These are phyloP conservation scores for Chrysopogon serrulatus DNA, from an alignment of 176 grass and related monocot species.

Conservation along the genomic window DNA sequence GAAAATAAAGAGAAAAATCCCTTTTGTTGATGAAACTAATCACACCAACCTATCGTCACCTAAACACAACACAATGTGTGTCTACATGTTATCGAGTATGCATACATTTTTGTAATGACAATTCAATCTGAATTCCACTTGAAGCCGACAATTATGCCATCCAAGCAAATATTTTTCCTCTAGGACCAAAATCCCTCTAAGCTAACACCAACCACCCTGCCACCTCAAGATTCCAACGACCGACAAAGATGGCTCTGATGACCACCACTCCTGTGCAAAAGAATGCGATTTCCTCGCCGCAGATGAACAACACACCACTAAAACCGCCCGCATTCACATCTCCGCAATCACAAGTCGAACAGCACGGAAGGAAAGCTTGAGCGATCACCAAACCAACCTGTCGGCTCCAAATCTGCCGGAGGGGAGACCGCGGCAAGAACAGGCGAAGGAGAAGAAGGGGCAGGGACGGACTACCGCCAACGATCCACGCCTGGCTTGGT, in stretches of 20 bases:
- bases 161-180: background rate
- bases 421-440: background rate
- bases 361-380: background rate
- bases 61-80: background rate
- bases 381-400: slow-evolving; percentile 29
- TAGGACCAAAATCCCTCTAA: background rate
- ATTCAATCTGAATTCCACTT: background rate
- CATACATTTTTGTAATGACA: background rate
- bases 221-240: background rate
- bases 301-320: background rate
- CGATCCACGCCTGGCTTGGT: background rate
- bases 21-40: background rate
- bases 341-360: background rate
- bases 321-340: background rate
- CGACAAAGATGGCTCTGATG: no score
- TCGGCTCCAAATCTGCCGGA: slow-evolving; percentile 1
- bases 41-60: background rate
- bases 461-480: background rate
- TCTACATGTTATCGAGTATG: background rate
- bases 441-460: background rate
- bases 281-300: background rate
- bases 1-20: background rate
- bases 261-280: background rate
- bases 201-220: background rate
- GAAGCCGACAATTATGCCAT: background rate